phyloP scores from a whole-genome alignment of 345 rosid species.

The Isatis tinctoria region DNA sequence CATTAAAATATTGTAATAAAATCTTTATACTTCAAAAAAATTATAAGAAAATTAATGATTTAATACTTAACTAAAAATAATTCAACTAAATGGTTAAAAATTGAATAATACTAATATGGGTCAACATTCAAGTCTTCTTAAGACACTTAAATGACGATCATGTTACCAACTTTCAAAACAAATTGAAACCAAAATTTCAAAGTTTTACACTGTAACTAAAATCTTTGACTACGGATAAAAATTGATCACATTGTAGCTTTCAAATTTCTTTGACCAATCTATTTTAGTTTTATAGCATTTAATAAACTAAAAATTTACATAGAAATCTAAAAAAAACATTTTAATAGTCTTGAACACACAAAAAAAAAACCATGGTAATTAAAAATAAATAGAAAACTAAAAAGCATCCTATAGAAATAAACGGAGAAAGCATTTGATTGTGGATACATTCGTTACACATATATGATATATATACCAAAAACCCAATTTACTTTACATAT shows the following conservation, averaged over 20 bases:
- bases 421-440: neutral
- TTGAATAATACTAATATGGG: neutral
- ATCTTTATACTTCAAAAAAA: no score
- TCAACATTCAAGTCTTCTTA: neutral
- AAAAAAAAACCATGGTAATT: no score
- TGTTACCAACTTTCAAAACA: neutral
- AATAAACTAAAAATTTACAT: neutral
- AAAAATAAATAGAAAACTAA: no score
- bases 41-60: neutral
- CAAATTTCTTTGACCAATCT: neutral
- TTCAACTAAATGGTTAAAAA: neutral
- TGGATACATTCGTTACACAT: constrained; percentile 3
- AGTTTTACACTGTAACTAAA: neutral
- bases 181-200: neutral
- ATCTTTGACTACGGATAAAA: neutral
- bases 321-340: no score
- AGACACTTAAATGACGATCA: neutral
- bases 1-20: no score
- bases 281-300: neutral
- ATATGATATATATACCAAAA: neutral
- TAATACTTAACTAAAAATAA: neutral
- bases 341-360: no score
- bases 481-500: neutral
- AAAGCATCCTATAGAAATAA: neutral
- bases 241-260: neutral